Conservation (phyloP, 164 flowering plant species). For the Vitis rupestris region DNA sequence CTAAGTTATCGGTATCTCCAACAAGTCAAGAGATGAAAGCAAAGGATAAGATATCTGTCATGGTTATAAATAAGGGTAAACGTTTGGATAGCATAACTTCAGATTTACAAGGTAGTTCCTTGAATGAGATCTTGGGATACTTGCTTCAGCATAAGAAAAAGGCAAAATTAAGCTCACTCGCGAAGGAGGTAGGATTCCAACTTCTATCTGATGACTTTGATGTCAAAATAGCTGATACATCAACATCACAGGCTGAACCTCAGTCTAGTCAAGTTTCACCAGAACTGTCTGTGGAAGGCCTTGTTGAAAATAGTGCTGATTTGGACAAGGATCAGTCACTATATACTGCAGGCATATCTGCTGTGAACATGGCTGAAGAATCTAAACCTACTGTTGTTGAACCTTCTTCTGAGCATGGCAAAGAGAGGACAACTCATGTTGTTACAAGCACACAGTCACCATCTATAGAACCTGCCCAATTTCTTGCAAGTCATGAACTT, state of each 20-base stretch:
- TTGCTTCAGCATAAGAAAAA: conserved; percentile 58
- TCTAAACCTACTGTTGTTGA: conserved; percentile 14
- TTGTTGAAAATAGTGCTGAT: conserved; percentile 17
- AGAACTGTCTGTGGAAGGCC: conserved; percentile 20
- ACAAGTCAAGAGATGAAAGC: conserved; percentile 23
- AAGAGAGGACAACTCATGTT: conserved; percentile 16
- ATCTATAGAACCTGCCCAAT: conserved; percentile 19
- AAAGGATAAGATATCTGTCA: conserved; percentile 57
- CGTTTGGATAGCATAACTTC: conserved; percentile 43
- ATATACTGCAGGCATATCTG: conserved; percentile 13
- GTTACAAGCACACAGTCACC: conserved; percentile 11
- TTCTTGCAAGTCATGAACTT: conserved; percentile 10
- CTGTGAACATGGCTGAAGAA: conserved; percentile 12
- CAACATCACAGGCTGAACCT: conserved; percentile 29
- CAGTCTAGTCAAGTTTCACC: conserved; percentile 29
- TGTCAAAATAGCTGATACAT: conserved; percentile 42
- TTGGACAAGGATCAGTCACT: conserved; percentile 19
- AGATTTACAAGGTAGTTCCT: conserved; percentile 48
- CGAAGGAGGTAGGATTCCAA: conserved; percentile 78
- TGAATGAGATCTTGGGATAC: conserved; percentile 56
- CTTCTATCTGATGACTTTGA: conserved; percentile 80
- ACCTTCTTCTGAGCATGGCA: conserved; percentile 15
- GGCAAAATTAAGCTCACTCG: conserved; percentile 62
- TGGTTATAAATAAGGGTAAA: conserved; percentile 58
- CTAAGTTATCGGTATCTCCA: conserved; percentile 25